A percentile compares a stretch with the other conserved stretches of the same genome.
These are phyloP conservation scores for Arthromyces matolae DNA, from an alignment of 768 basidiomycete genomes.

Conservation along the genomic window DNA sequence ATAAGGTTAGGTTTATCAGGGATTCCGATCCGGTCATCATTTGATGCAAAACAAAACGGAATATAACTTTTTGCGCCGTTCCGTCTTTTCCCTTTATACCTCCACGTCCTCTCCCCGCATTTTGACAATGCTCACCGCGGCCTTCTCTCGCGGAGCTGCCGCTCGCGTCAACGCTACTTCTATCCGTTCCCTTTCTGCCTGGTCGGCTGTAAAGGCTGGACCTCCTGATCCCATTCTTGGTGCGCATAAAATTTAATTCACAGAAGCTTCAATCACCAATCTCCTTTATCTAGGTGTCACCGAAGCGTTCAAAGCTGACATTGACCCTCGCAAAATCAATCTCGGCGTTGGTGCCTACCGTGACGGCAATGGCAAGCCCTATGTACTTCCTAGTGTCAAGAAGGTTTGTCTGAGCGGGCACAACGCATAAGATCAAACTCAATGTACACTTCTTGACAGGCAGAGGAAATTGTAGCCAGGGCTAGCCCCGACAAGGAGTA, in stretches of 20 bases:
- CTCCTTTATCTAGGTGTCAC: slow-evolving; percentile 60
- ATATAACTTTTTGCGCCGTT: neutral
- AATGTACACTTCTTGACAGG: slow-evolving; percentile 44
- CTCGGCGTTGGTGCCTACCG: slow-evolving; percentile 97
- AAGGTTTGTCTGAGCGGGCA: slow-evolving; percentile 46
- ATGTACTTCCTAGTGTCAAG: slow-evolving; percentile 84
- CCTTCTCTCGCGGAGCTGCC: slow-evolving; percentile 49
- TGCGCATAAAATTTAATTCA: slow-evolving; percentile 27
- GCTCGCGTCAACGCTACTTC: slow-evolving; percentile 32
- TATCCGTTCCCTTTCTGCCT: slow-evolving; percentile 59
- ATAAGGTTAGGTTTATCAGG: slow-evolving; percentile 19
- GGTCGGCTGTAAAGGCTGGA: slow-evolving; percentile 81
- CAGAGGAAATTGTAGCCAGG: slow-evolving; percentile 67
- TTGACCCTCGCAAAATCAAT: slow-evolving; percentile 90
- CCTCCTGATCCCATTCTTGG: slow-evolving; percentile 94
- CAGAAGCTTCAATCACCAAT: slow-evolving; percentile 7
- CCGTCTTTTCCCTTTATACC: slow-evolving; percentile 19
- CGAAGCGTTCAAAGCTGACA: slow-evolving; percentile 97
- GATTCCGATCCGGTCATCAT: slow-evolving; percentile 1
- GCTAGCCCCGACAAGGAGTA: slow-evolving; percentile 89
- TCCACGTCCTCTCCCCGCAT: slow-evolving; percentile 14
- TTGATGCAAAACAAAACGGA: too few relatives aligned
- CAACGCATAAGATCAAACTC: neutral
- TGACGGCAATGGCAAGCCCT: slow-evolving; percentile 92
- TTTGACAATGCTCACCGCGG: slow-evolving; percentile 43